Base-by-base conservation (phyloP, 2,329 filamentous ascomycete genomes). In the Paecilomyces variotii region DNA sequence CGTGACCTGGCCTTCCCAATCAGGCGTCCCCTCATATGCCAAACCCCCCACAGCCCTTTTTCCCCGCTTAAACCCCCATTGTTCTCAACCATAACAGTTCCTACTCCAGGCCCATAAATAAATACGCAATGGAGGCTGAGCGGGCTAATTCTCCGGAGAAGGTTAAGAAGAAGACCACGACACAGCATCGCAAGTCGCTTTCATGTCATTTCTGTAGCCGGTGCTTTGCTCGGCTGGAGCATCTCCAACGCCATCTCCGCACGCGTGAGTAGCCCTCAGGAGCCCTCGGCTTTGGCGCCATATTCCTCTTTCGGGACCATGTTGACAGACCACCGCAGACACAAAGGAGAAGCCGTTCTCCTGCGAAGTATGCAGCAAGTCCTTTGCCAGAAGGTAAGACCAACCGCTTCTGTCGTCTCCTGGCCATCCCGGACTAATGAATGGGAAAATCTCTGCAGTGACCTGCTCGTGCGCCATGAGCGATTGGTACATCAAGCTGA, bases 191-290 rank as follows among this genome's bases (percentile, higher is more conserved):
- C 59, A 79, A 79, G 66, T 78, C 77, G 11, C 65, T 79, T 51
- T 75, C 75, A 27, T 79, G 77, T 65, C 76, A 78, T 67, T 78
- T 78, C 62, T 79, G 77, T 67, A 77, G 75, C 64, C 69, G 77
- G 62, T 74, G 76, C 45, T 79, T 79, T 67, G 77, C 76, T 57
- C 75, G 77, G 55, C 66, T 79, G 62, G 77, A 79, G 68, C 77
- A 79, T 71, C 76, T 79, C 67, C 77, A 79, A 73, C 74, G 77
- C 64, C 77, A 79, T 74, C 76, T 79, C 72, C 75, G 77, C 71
- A 79, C 77, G 63, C 77, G 75, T 74, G 73, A 75, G 74, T 73
- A 70, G 69, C 70, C 70, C 70, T 69, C 60, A 59, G 55, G 19
- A 19, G 50, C 57, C 58, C 58, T 58, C 55, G 27, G 28, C 10